Evolutionary conservation across 2,329 filamentous ascomycete species (phyloP).

Genomic region (Penicillium occitanis): DNA sequence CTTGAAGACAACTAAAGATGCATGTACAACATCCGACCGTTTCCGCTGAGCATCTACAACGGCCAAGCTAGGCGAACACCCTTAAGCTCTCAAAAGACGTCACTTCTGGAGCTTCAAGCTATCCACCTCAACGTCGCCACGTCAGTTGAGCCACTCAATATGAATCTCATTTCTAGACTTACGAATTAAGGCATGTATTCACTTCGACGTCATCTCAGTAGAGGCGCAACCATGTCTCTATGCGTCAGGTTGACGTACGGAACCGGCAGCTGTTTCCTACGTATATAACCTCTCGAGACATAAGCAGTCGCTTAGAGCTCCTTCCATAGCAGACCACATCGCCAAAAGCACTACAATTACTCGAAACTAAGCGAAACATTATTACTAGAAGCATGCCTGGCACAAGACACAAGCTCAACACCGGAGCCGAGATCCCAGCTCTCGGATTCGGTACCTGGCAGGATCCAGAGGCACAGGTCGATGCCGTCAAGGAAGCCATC

Average conservation of each 20-base stretch:
- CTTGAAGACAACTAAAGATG: neutral
- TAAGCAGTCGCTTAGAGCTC: neutral
- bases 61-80: neutral
- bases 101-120: neutral
- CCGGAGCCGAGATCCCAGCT: conserved; percentile 48
- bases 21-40: neutral
- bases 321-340: neutral
- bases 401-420: conserved; percentile 49
- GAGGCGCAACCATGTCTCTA: neutral
- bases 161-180: neutral
- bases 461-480: conserved; percentile 51
- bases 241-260: conserved; percentile 18
- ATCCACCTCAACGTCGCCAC: neutral
- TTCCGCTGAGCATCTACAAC: neutral
- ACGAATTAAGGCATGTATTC: neutral
- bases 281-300: neutral
- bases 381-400: conserved; percentile 26
- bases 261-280: neutral
- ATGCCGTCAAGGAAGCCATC: conserved; percentile 50
- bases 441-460: conserved; percentile 58
- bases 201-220: conserved; percentile 11
- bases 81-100: neutral
- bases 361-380: neutral
- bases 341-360: neutral
- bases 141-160: neutral